A percentile compares a stretch with the other conserved stretches of the same genome.
Conservation (phyloP, 129 eudicot genomes). For the Heracleum sosnowskyi region DNA sequence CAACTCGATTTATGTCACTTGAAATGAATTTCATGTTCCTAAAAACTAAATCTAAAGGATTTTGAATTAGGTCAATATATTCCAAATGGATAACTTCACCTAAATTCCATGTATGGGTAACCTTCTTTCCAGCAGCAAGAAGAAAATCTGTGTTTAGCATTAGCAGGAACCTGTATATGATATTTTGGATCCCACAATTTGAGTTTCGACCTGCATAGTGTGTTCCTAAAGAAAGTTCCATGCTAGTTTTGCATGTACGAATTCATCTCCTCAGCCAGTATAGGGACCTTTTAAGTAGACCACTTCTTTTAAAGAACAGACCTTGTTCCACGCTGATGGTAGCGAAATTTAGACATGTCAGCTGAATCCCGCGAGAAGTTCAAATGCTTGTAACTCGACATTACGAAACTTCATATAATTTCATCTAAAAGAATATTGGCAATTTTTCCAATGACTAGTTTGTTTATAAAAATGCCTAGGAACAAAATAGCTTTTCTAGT, state of each 20-base stretch:
- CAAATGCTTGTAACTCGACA: too few relatives aligned
- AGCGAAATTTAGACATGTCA: not conserved
- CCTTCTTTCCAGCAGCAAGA: not conserved
- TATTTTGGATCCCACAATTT: not conserved
- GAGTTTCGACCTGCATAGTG: not conserved
- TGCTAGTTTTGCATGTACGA: not conserved
- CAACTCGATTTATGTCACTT: too few relatives aligned
- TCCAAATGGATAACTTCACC: not conserved
- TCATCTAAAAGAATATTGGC: too few relatives aligned
- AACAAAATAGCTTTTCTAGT: not conserved
- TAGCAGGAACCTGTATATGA: not conserved
- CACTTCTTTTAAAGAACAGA: not conserved
- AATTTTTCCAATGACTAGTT: too few relatives aligned
- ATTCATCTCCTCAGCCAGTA: not conserved
- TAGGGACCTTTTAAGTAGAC: not conserved
- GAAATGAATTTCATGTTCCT: too few relatives aligned
- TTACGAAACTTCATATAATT: too few relatives aligned
- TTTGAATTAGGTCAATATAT: not conserved
- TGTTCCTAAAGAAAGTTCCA: not conserved
- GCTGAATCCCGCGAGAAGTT: not conserved
- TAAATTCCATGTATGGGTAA: not conserved
- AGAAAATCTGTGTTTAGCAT: not conserved
- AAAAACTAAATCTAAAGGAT: too few relatives aligned
- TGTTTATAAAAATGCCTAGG: not conserved
- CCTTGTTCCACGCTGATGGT: not conserved